These are phyloP conservation scores for Lumnitzera racemosa DNA, from an alignment of 345 rosid species.

Conservation along the genomic window DNA sequence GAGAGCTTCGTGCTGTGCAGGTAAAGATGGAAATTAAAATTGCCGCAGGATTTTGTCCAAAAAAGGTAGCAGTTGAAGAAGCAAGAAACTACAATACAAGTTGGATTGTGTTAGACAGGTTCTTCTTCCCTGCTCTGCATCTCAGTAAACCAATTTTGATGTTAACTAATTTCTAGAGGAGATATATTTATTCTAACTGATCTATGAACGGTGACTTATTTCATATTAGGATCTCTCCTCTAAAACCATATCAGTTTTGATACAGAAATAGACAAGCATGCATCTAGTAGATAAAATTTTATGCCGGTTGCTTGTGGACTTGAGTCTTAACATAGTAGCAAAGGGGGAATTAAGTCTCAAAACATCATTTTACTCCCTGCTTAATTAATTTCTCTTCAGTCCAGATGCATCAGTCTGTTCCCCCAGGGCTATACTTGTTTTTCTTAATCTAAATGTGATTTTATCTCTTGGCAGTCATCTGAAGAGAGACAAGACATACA, in stretches of 20 bases:
- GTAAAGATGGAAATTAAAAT: conserved; percentile 50
- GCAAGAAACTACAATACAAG: conserved; percentile 30
- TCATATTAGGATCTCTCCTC: not conserved
- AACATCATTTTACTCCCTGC: too few species aligned
- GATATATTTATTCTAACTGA: too few species aligned
- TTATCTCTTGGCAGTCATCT: conserved; percentile 19
- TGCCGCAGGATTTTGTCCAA: conserved; percentile 36
- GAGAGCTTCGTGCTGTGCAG: conserved; percentile 15
- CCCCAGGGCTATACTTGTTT: too few species aligned
- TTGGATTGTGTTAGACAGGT: conserved; percentile 51
- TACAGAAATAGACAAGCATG: too few species aligned
- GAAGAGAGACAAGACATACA: conserved; percentile 24
- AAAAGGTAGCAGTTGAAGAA: conserved; percentile 29
- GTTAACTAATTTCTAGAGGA: too few species aligned
- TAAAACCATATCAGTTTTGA: not conserved
- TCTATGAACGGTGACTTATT: too few species aligned
- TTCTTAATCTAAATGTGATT: not conserved
- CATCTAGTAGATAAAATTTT: too few species aligned
- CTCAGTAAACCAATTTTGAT: not conserved
- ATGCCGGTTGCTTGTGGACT: too few species aligned
- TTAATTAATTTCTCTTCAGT: too few species aligned
- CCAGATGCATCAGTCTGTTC: too few species aligned
- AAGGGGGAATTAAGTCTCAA: not conserved
- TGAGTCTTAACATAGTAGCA: too few species aligned
- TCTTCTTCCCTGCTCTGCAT: not conserved